These are phyloP conservation scores for Elsinoe australis DNA, from an alignment of 2,329 filamentous ascomycete genomes.

Conservation along the genomic window DNA sequence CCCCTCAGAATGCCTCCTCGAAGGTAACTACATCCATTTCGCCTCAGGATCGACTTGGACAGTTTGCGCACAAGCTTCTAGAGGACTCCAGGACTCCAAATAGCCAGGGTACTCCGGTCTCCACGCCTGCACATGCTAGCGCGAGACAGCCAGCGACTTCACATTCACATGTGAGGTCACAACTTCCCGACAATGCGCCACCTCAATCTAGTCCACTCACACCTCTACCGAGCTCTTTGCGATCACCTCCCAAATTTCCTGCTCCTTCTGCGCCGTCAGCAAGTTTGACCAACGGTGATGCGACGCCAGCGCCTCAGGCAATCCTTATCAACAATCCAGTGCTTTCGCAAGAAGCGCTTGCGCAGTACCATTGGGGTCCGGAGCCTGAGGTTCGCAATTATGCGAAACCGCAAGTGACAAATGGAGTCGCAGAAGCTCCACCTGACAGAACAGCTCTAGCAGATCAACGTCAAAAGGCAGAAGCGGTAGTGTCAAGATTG, in stretches of 20 bases:
- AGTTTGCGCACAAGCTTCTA: too few relatives aligned
- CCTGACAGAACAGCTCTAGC: slow-evolving; percentile 31
- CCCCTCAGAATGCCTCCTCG: not conserved
- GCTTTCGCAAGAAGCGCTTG: slow-evolving; percentile 15
- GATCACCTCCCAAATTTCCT: not conserved
- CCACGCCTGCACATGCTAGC: not conserved
- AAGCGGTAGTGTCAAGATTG: slow-evolving; percentile 64
- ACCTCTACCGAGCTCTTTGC: not conserved
- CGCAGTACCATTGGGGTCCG: slow-evolving; percentile 5
- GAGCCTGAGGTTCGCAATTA: not conserved
- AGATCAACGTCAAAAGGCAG: slow-evolving; percentile 74
- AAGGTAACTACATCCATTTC: not conserved
- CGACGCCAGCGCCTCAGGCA: not conserved
- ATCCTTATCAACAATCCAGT: slow-evolving; percentile 16
- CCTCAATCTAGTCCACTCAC: slow-evolving; percentile 45
- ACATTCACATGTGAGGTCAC: slow-evolving; percentile 2
- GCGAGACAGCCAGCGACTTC: not conserved
- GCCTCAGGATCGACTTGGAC: too few relatives aligned
- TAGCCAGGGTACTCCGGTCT: too few relatives aligned
- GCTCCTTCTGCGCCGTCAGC: too few relatives aligned
- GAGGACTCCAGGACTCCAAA: too few relatives aligned
- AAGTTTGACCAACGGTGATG: not conserved
- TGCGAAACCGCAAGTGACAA: not conserved
- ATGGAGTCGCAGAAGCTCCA: not conserved
- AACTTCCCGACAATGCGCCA: slow-evolving; percentile 31